Base-by-base conservation (phyloP, 169 alveolate species). In the Cyclospora cayetanensis region DNA sequence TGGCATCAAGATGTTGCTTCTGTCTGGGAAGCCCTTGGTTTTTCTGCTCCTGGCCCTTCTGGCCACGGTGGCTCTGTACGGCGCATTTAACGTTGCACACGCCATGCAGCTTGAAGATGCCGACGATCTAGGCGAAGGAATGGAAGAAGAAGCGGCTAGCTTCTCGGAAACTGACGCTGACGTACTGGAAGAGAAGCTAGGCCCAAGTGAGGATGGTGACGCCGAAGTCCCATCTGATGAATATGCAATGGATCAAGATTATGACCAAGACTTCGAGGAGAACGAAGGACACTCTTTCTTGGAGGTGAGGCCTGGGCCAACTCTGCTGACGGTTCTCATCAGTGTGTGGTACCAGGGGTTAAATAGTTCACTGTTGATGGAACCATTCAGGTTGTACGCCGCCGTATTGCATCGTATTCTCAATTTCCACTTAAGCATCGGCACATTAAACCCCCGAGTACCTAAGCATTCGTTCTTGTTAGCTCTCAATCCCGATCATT, bases 131-230 rank as follows among this genome's bases (percentile, higher is more conserved):
- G 29, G 25, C 35, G 72, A 25, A 20, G 72, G 25, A 12, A 4
- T 20, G 20, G 35, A 60, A 0, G 35, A 1, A 7, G 72, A 60
- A 15, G 31, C n/a, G 12, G 46, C 53, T 15, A 34, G 55, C 53
- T 70, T 70, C 29, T 70, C 53, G 15, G 83, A 70, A 4, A 70
- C 39, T 3, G 83, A 70, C 25, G 83, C 83, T 15, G 83, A 70
- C 25, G 55, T 27, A 4, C 83, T 70, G 46, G 83, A 27, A 29
- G 83, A 39, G 35, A 70, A 70, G 53, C 53, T 70, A 3, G 55
- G 39, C 31, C 34, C 50, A 35, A 39, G 39, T 4, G 83, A 70
- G 0, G 76, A 65, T 18, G 29, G 9, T 1, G 31, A 25, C 37
- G 53, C 34, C n/a, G 50, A 34, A 34, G 25, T 31, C 0, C 29